Evolutionary conservation across 1,139 yeast genomes (phyloP).

Genomic region (Yamadazyma conglobata): DNA sequence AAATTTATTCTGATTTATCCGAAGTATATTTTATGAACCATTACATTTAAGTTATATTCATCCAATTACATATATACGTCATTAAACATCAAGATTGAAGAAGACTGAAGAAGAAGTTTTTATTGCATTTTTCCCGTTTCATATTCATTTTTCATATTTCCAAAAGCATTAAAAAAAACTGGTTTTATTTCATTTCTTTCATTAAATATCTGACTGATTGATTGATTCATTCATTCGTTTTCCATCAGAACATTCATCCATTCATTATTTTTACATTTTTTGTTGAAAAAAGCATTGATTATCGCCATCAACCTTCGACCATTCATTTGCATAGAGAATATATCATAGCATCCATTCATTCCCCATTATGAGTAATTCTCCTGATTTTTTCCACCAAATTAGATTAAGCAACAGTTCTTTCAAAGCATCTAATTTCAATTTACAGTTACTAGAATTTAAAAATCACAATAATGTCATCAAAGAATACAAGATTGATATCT

Average conservation of each 20-base stretch:
- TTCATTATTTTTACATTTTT: slow-evolving; percentile 2
- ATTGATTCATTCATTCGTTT: slow-evolving; percentile 6
- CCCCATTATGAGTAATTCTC: slow-evolving; percentile 21
- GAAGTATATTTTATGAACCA: too few relatives aligned
- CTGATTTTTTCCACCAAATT: slow-evolving; percentile 37
- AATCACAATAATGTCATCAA: slow-evolving; percentile 37
- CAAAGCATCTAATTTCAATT: slow-evolving; percentile 30
- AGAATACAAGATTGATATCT: slow-evolving; percentile 42
- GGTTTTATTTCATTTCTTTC: slow-evolving; percentile 10
- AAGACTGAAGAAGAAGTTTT: too few relatives aligned
- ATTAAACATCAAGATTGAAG: too few relatives aligned
- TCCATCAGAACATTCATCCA: slow-evolving; percentile 4
- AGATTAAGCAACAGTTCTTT: slow-evolving; percentile 30
- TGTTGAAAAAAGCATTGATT: too few relatives aligned
- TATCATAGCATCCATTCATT: slow-evolving; percentile 1
- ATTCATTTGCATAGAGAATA: slow-evolving; percentile 5
- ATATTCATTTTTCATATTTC: neutral
- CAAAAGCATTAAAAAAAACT: slow-evolving; percentile 1
- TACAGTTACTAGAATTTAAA: slow-evolving; percentile 40
- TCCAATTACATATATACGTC: too few relatives aligned
- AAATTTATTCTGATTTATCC: too few relatives aligned
- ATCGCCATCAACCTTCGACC: slow-evolving; percentile 1
- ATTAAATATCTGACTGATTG: slow-evolving; percentile 9
- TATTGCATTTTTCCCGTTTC: too few relatives aligned
- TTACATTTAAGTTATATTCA: too few relatives aligned